phyloP scores from a whole-genome alignment of 2,329 filamentous ascomycete genomes.

The Remersonia thermophila region DNA sequence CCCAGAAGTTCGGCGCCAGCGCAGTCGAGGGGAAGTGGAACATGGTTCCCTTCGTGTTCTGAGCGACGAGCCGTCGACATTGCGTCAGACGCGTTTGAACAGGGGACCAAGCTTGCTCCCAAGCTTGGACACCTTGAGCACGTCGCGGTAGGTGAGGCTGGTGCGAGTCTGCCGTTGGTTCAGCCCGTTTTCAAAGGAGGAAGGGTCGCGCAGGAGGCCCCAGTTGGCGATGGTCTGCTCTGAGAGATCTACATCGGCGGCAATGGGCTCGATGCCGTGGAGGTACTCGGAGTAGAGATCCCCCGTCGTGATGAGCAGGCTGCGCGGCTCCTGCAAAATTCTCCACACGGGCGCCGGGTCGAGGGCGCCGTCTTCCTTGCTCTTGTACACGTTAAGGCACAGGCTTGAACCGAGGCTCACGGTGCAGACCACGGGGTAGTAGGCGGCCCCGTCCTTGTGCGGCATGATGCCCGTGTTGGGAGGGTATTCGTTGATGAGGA shows the following conservation, averaged over 20 bases:
- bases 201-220: constrained; percentile 44
- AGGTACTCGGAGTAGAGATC: constrained; percentile 58
- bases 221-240: constrained; percentile 58
- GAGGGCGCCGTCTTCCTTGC: constrained; percentile 47
- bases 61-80: constrained; percentile 9
- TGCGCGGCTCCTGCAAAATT: constrained; percentile 74
- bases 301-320: constrained; percentile 60
- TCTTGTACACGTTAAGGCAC: constrained; percentile 64
- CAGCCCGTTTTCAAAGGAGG: constrained; percentile 35
- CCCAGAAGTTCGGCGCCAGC: constrained; percentile 56
- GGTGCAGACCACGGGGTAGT: constrained; percentile 79
- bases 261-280: constrained; percentile 59
- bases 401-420: constrained; percentile 70
- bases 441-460: constrained; percentile 85
- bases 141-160: constrained; percentile 76
- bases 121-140: constrained; percentile 65
- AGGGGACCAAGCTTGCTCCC: constrained; percentile 48
- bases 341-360: constrained; percentile 37
- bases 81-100: constrained; percentile 14
- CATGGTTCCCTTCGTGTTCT: constrained; percentile 64
- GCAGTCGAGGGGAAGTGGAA: constrained; percentile 53
- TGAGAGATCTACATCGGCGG: constrained; percentile 53
- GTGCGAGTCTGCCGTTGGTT: constrained; percentile 49
- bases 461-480: constrained; percentile 92
- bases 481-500: constrained; percentile 84